phyloP scores from a whole-genome alignment of 2,329 filamentous ascomycete genomes.

The Colletotrichum lini region DNA sequence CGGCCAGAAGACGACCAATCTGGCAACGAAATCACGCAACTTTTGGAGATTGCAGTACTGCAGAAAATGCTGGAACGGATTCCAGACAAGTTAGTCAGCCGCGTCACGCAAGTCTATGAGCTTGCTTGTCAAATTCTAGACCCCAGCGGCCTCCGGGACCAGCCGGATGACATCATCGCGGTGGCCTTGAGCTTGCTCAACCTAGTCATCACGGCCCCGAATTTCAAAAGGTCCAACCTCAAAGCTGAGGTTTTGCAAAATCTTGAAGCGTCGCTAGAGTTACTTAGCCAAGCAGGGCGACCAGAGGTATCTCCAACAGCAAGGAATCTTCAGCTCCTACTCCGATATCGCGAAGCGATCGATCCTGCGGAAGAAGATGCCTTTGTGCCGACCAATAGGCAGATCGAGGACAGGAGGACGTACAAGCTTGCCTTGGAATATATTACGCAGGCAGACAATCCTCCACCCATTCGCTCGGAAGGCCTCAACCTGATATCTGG shows the following conservation, averaged over 20 bases:
- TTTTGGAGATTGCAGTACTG: slow-evolving; percentile 74
- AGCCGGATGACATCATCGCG: slow-evolving; percentile 64
- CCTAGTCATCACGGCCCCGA: slow-evolving; percentile 70
- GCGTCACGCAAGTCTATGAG: slow-evolving; percentile 75
- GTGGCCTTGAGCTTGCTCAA: slow-evolving; percentile 74
- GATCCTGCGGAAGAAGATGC: slow-evolving; percentile 58
- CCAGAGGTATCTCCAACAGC: slow-evolving; percentile 66
- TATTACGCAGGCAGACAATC: slow-evolving; percentile 72
- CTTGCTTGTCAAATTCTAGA: slow-evolving; percentile 73
- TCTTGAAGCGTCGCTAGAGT: slow-evolving; percentile 65
- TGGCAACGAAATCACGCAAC: slow-evolving; percentile 60
- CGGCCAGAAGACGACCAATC: slow-evolving; percentile 49
- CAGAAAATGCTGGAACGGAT: slow-evolving; percentile 76
- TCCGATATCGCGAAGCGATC: slow-evolving; percentile 69
- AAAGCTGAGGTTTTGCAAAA: slow-evolving; percentile 57
- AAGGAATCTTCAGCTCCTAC: slow-evolving; percentile 68
- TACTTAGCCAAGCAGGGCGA: slow-evolving; percentile 56
- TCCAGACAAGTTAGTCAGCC: slow-evolving; percentile 73
- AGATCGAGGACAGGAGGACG: slow-evolving; percentile 72
- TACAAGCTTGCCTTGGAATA: slow-evolving; percentile 76
- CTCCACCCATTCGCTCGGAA: slow-evolving; percentile 76
- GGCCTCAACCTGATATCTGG: slow-evolving; percentile 72
- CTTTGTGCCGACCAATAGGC: slow-evolving; percentile 59
- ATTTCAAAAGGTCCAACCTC: slow-evolving; percentile 66
- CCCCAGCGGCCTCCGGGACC: slow-evolving; percentile 57